Evolutionary conservation across 2,329 filamentous ascomycete species (phyloP).

Genomic region (Aschersonia sp.): DNA sequence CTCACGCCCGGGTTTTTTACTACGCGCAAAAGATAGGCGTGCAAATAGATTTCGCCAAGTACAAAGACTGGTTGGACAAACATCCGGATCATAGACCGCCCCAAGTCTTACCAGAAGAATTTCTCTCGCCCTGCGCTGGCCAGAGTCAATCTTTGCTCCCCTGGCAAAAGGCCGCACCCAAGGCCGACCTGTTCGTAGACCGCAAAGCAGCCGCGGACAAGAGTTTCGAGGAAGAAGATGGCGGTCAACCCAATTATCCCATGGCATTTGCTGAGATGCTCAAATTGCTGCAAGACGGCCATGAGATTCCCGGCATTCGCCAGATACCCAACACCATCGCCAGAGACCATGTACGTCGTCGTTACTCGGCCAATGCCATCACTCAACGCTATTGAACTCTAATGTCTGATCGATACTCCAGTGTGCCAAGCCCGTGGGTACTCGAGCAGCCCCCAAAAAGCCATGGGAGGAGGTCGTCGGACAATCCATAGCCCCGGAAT

Average conservation of each 20-base stretch:
- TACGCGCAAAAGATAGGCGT: conserved; percentile 36
- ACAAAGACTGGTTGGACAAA: conserved; percentile 46
- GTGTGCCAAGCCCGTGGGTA: conserved; percentile 33
- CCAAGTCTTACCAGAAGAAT: conserved; percentile 21
- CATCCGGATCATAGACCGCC: conserved; percentile 18
- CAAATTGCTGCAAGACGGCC: conserved; percentile 67
- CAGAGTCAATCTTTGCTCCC: conserved; percentile 11
- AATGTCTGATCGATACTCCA: conserved; percentile 7
- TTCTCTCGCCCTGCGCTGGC: not conserved
- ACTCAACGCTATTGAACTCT: not conserved
- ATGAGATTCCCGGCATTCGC: conserved; percentile 74
- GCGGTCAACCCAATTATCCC: conserved; percentile 57
- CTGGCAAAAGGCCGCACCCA: conserved; percentile 37
- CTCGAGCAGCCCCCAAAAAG: conserved; percentile 34
- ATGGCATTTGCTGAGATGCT: conserved; percentile 76
- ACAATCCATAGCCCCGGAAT: conserved; percentile 6
- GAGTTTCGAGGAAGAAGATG: conserved; percentile 7
- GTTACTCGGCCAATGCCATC: not conserved
- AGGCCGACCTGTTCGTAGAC: conserved; percentile 30
- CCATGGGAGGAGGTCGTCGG: conserved; percentile 62
- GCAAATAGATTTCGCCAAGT: conserved; percentile 50
- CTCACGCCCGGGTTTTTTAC: conserved; percentile 56
- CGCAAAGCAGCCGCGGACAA: conserved; percentile 13
- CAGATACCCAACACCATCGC: conserved; percentile 74
- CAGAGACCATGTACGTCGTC: conserved; percentile 45